Evolutionary conservation across 1,139 yeast genomes (phyloP).

Genomic region (Meyerozyma sp.): DNA sequence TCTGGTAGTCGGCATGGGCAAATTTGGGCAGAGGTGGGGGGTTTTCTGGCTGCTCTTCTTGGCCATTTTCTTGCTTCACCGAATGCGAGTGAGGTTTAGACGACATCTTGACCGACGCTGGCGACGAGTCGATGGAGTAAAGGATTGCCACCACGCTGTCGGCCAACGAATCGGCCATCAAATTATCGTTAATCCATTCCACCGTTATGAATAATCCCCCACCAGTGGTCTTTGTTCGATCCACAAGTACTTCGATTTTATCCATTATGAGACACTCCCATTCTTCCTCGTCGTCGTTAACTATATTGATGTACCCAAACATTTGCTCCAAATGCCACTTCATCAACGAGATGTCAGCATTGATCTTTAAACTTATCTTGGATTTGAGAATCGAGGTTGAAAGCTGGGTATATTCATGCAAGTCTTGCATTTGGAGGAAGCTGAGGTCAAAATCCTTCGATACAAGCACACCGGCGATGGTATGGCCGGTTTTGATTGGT

Average conservation of each 20-base stretch:
- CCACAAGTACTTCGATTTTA: conserved; percentile 42
- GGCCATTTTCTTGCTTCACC: conserved; percentile 8
- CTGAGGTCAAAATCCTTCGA: conserved; percentile 88
- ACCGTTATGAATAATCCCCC: conserved; percentile 48
- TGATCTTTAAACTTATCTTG: conserved; percentile 69
- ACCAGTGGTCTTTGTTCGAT: conserved; percentile 33
- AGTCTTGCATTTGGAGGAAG: conserved; percentile 75
- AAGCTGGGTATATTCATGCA: conserved; percentile 83
- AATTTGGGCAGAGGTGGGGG: conserved; percentile 14
- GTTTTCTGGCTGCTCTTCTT: conserved; percentile 9
- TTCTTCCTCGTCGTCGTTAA: conserved; percentile 56
- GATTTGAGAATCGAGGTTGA: conserved; percentile 84
- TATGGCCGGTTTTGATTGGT: conserved; percentile 28
- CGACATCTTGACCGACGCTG: conserved; percentile 87
- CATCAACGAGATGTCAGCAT: conserved; percentile 75
- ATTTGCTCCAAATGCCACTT: conserved; percentile 90
- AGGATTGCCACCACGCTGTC: conserved; percentile 89
- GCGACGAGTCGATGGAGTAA: conserved; percentile 88
- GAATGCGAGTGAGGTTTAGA: conserved; percentile 51
- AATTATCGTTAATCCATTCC: conserved; percentile 86
- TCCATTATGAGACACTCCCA: conserved; percentile 49
- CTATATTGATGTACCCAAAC: conserved; percentile 79
- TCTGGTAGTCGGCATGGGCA: conserved; percentile 32
- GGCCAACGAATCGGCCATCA: conserved; percentile 86
- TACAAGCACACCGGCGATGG: conserved; percentile 82